Percentiles rank a stretch among this genome's conserved stretches.
phyloP scores from a whole-genome alignment of 805 yeast species.

The Wickerhamiella brachini region DNA sequence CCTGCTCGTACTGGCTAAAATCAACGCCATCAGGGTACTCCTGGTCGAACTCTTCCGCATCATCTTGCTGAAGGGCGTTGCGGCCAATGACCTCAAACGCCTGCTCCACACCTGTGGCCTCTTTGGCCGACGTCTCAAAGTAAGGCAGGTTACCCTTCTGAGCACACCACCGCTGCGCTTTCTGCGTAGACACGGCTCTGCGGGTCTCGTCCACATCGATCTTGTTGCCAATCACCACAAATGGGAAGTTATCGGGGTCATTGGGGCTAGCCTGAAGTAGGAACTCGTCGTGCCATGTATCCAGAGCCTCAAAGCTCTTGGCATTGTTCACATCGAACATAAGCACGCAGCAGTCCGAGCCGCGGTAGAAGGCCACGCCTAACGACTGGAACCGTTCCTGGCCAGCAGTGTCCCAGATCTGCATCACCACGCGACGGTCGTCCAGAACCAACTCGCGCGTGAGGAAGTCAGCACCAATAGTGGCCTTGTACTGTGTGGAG shows the following conservation, averaged over 20 bases:
- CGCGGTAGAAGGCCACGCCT: slow-evolving; percentile 94
- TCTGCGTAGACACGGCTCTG: slow-evolving; percentile 50
- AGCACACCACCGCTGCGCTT: slow-evolving; percentile 49
- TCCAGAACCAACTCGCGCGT: slow-evolving; percentile 84
- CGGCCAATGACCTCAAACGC: slow-evolving; percentile 95
- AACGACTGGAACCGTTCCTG: slow-evolving; percentile 94
- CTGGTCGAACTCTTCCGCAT: slow-evolving; percentile 76
- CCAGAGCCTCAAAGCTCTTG: slow-evolving; percentile 78
- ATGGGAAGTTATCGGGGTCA: slow-evolving; percentile 92
- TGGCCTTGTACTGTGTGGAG: slow-evolving; percentile 90
- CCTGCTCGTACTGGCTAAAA: slow-evolving; percentile 72
- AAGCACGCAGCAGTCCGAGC: slow-evolving; percentile 94
- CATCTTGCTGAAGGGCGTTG: slow-evolving; percentile 91
- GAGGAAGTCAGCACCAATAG: slow-evolving; percentile 93
- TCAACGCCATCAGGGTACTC: slow-evolving; percentile 95
- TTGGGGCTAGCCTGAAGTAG: slow-evolving; percentile 83
- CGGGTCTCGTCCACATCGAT: slow-evolving; percentile 87
- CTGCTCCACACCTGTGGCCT: slow-evolving; percentile 84
- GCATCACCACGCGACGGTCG: slow-evolving; percentile 62
- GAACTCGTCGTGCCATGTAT: slow-evolving; percentile 92
- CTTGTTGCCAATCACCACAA: slow-evolving; percentile 88
- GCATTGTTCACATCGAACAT: slow-evolving; percentile 93
- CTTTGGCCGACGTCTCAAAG: slow-evolving; percentile 96
- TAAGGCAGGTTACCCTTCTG: slow-evolving; percentile 72
- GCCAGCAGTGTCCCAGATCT: slow-evolving; percentile 97